A percentile compares a stretch with the other conserved stretches of the same genome.
Evolutionary conservation across 257 asterid species (phyloP).

Genomic region (Capsicum rhomboideum): DNA sequence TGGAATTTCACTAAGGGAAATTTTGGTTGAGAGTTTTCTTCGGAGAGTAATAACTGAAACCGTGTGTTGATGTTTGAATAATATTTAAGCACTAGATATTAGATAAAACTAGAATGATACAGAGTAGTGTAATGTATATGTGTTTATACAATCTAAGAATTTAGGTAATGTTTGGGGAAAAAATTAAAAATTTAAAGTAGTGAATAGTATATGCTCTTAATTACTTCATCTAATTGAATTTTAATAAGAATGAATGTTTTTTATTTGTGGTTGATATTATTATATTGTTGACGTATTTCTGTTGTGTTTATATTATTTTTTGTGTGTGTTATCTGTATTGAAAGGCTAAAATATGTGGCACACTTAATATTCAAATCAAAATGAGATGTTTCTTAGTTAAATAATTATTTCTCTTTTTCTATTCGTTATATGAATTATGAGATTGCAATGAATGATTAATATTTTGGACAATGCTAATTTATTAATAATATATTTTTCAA

Average conservation of each 20-base stretch:
- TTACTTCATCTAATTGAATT: neutral
- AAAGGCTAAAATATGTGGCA: neutral
- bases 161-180: too few relatives aligned
- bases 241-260: neutral
- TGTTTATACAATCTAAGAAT: neutral
- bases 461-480: too few relatives aligned
- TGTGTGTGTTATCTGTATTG: too few relatives aligned
- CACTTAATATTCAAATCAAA: too few relatives aligned
- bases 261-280: too few relatives aligned
- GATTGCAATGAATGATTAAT: too few relatives aligned
- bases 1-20: neutral
- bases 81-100: neutral
- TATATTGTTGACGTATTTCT: too few relatives aligned
- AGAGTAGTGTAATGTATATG: neutral
- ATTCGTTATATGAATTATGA: too few relatives aligned
- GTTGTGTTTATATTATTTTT: neutral
- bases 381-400: too few relatives aligned
- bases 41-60: neutral
- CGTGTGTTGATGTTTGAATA: neutral
- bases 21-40: neutral
- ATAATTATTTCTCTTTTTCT: too few relatives aligned
- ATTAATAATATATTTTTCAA: too few relatives aligned
- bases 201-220: neutral
- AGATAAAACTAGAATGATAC: neutral
- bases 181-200: neutral